These are phyloP conservation scores for Filobasidium uniguttulatum DNA, from an alignment of 1,284 basidiomycete genomes.

Conservation along the genomic window DNA sequence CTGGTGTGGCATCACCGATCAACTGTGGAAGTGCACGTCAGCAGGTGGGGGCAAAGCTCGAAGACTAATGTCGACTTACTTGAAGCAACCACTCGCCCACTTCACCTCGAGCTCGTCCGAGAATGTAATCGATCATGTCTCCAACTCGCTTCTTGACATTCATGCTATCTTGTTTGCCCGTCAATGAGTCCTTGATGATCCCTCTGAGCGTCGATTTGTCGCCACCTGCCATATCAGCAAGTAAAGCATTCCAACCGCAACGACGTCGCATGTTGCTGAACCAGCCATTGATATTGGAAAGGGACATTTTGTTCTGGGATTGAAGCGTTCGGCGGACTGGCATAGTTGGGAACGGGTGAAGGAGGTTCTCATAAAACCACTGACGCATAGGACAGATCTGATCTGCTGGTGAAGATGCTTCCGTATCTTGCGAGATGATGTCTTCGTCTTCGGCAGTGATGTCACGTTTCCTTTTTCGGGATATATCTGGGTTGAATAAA, in stretches of 20 bases:
- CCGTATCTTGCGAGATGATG: too few relatives aligned
- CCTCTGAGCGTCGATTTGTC: slow-evolving; percentile 3
- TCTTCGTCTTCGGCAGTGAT: too few relatives aligned
- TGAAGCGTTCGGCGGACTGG: neutral
- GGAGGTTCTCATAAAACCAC: slow-evolving; percentile 10
- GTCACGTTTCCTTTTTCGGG: too few relatives aligned
- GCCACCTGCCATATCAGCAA: neutral
- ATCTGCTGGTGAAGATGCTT: too few relatives aligned
- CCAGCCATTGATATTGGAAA: slow-evolving; percentile 5
- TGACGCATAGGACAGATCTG: slow-evolving; percentile 1
- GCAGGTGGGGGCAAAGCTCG: neutral
- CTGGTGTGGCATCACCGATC: too few relatives aligned
- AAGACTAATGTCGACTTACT: slow-evolving; percentile 1
- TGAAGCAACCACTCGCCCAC: slow-evolving; percentile 13
- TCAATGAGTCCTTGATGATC: neutral
- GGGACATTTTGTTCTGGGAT: neutral
- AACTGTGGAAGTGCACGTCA: neutral
- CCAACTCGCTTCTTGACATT: slow-evolving; percentile 1
- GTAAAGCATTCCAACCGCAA: slow-evolving; percentile 2
- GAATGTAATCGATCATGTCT: slow-evolving; percentile 5
- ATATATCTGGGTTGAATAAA: too few relatives aligned
- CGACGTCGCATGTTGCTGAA: slow-evolving; percentile 15
- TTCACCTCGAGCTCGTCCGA: slow-evolving; percentile 1
- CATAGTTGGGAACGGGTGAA: slow-evolving; percentile 10
- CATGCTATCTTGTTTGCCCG: neutral